These are phyloP conservation scores for Stereocaulon alpinum DNA, from an alignment of 495 filamentous ascomycete species.

Conservation along the genomic window DNA sequence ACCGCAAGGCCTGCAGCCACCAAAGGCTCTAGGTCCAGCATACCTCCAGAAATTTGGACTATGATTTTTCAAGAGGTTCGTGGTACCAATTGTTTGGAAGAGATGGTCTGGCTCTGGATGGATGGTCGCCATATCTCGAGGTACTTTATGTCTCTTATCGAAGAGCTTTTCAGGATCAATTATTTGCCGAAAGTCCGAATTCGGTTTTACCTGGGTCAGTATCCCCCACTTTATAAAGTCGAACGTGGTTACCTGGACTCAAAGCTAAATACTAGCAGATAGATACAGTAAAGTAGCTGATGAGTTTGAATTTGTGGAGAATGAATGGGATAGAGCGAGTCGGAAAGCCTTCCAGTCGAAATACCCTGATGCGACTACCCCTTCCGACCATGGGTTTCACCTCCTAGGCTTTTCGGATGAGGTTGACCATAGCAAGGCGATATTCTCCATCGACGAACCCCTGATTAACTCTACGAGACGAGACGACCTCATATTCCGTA, in stretches of 20 bases:
- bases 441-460: too few species aligned
- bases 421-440: too few species aligned
- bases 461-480: too few species aligned
- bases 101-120: slow-evolving; percentile 5
- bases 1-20: background rate
- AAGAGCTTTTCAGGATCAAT: background rate
- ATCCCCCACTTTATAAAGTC: background rate
- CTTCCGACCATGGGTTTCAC: too few species aligned
- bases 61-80: background rate
- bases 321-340: too few species aligned
- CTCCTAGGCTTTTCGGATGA: too few species aligned
- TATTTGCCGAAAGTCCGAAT: background rate
- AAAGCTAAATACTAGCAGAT: too few species aligned
- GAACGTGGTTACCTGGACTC: background rate
- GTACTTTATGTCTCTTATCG: background rate
- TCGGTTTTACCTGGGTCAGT: background rate
- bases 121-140: background rate
- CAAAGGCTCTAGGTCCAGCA: background rate
- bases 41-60: background rate
- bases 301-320: too few species aligned
- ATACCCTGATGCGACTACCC: too few species aligned
- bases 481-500: too few species aligned
- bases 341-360: too few species aligned
- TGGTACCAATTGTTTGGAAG: background rate
- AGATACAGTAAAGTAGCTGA: too few species aligned